phyloP scores from a whole-genome alignment of 768 basidiomycete genomes.

The Boletus tylopilopsis region DNA sequence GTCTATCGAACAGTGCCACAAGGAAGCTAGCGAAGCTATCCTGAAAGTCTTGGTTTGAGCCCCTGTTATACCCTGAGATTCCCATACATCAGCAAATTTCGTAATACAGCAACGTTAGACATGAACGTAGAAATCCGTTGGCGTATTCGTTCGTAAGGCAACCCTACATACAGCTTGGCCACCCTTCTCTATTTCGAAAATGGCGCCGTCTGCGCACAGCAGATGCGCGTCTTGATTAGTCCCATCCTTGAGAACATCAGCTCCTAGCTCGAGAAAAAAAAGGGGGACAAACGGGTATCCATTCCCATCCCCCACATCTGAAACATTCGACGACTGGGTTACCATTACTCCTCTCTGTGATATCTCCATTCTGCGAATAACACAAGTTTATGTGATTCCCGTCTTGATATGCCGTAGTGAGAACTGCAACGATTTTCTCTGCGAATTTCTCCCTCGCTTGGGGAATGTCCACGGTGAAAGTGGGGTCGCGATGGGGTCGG shows the following conservation, averaged over 20 bases:
- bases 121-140: constrained; percentile 44
- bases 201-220: constrained; percentile 77
- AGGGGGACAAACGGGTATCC: constrained; percentile 65
- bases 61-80: constrained; percentile 5
- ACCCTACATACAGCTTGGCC: constrained; percentile 55
- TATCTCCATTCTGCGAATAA: constrained; percentile 46
- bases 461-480: constrained; percentile 37
- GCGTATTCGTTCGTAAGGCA: constrained; percentile 30
- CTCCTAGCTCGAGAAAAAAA: not conserved
- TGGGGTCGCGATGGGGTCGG: constrained; percentile 64
- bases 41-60: constrained; percentile 39
- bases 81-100: not conserved
- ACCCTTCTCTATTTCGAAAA: constrained; percentile 56
- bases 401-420: constrained; percentile 71
- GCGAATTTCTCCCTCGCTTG: constrained; percentile 49
- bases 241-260: constrained; percentile 43
- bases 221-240: constrained; percentile 61
- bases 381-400: constrained; percentile 65
- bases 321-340: constrained; percentile 70
- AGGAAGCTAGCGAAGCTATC: constrained; percentile 53
- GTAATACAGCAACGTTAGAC: constrained; percentile 26
- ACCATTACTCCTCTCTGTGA: constrained; percentile 42
- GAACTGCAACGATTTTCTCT: constrained; percentile 47
- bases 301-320: constrained; percentile 79
- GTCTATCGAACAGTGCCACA: constrained; percentile 71